Evolutionary conservation across 257 asterid species (phyloP), one percentile per base, ranked within the genome.

Genomic region (Ehretia macrophylla): DNA sequence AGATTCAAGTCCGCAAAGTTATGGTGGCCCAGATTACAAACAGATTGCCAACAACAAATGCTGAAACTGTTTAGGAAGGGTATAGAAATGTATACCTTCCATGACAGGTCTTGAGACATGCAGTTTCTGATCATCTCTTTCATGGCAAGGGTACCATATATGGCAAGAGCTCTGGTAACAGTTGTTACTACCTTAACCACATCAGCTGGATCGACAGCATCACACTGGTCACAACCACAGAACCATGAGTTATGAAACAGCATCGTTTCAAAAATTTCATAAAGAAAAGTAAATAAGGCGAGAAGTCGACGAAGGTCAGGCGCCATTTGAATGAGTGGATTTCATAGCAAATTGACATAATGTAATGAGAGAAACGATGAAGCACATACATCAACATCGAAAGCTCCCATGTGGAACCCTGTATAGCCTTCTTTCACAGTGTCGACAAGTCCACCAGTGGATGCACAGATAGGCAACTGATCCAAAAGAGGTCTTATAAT

Each of bases 381-480:
- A 35, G 21, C 20, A 18, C 72, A 50, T 74, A 88, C 99, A 72
- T 88, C 86, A 38, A 88, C 94, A 38, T 72, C 83, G 76, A 93
- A 89, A 65, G 70, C 92, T 62, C 96, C 99, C 97, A 88, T 92
- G 20, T 92, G 99, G 87, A 92, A 88, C 59, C 99, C 96, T 14
- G 96, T 88, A 67, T 76, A 81, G 59, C 95, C 95, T 68, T 86
- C 95, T 74, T 79, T 80, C 72, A 92, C 97, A 0, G 97, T 88
- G 82, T 92, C 97, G 18, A 86, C 99, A 3, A 92, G 85, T 55
- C 99, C 99, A 72, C 99, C 97, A 14, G 99, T 92, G n/a, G 96
- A 92, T 17, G 97, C 85, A 68, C 94, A 83, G 44, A 92, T 83
- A 5, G 95, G 95, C 38, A 85, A 55, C 99, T 92, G 84, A 65